Evolutionary conservation across 371 early-diverging fungal genomes (phyloP).

Genomic region (Dinochytrium kinnereticum): DNA sequence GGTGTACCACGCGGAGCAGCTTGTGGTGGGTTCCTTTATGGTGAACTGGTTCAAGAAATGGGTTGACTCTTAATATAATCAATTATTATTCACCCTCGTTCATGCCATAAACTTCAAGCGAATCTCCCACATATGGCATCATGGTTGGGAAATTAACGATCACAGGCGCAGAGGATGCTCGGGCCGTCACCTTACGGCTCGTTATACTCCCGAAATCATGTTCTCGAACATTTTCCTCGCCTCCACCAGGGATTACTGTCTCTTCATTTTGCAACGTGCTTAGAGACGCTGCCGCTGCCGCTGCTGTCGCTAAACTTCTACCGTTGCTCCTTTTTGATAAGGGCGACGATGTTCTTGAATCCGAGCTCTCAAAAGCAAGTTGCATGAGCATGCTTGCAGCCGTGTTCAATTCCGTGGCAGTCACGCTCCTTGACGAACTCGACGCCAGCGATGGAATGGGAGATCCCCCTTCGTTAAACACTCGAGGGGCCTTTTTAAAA

Average conservation of each 20-base stretch:
- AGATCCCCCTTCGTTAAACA: too few species aligned
- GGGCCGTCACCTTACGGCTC: too few species aligned
- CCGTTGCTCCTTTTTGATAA: background rate
- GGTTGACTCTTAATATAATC: slow-evolving; percentile 39
- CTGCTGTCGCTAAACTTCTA: background rate
- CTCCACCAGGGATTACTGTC: background rate
- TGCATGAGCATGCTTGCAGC: background rate
- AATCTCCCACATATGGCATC: slow-evolving; percentile 1
- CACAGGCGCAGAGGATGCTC: slow-evolving; percentile 1
- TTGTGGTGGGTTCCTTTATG: slow-evolving; percentile 70
- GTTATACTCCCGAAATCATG: too few species aligned
- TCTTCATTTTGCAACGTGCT: background rate
- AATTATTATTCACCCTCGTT: background rate
- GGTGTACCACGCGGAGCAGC: slow-evolving; percentile 75
- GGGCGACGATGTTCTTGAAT: background rate
- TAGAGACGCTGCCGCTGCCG: too few species aligned
- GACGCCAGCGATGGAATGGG: background rate
- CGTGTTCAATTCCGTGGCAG: background rate
- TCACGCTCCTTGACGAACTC: background rate
- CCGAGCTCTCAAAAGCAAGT: background rate
- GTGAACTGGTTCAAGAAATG: slow-evolving; percentile 64
- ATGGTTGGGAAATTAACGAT: background rate
- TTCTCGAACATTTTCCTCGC: too few species aligned
- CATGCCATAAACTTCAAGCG: background rate
- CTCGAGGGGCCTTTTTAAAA: too few species aligned